A percentile compares a stretch with the other conserved stretches of the same genome.
Evolutionary conservation across 2,329 filamentous ascomycete species (phyloP).

Genomic region (Scedosporium minutisporum): DNA sequence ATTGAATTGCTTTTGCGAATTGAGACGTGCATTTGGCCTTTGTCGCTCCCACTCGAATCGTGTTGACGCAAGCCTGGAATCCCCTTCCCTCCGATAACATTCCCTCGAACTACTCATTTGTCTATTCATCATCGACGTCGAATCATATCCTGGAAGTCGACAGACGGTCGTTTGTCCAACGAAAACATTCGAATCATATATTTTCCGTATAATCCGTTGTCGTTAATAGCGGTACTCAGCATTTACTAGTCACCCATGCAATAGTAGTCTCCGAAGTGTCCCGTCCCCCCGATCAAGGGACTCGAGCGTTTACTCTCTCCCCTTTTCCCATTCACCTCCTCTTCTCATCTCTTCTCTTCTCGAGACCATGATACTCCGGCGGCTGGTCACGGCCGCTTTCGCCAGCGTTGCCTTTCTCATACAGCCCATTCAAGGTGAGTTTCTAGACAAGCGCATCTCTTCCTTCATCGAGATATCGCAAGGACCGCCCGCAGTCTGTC

Average conservation of each 20-base stretch:
- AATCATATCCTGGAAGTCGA: neutral
- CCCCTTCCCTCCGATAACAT: too few relatives aligned
- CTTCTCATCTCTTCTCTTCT: neutral
- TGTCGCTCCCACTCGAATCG: neutral
- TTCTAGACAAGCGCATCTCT: neutral
- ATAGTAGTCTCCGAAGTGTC: neutral
- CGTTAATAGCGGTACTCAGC: neutral
- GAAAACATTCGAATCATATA: neutral
- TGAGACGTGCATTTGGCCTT: neutral
- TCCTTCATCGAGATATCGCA: too few relatives aligned
- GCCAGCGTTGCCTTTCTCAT: slow-evolving; percentile 20
- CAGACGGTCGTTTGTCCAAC: neutral
- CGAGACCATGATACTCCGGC: slow-evolving; percentile 22
- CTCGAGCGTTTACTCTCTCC: neutral
- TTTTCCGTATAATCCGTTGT: neutral
- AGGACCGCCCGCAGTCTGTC: neutral
- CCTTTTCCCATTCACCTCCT: slow-evolving; percentile 1
- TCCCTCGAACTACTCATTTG: too few relatives aligned
- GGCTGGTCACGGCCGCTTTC: slow-evolving; percentile 20
- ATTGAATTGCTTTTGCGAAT: neutral
- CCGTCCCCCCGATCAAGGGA: neutral
- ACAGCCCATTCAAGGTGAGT: slow-evolving; percentile 22
- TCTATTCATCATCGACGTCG: too few relatives aligned
- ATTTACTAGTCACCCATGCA: neutral
- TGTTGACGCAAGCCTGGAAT: too few relatives aligned